These are phyloP conservation scores for Eucommia ulmoides DNA, from an alignment of 257 asterid genomes.

Conservation along the genomic window DNA sequence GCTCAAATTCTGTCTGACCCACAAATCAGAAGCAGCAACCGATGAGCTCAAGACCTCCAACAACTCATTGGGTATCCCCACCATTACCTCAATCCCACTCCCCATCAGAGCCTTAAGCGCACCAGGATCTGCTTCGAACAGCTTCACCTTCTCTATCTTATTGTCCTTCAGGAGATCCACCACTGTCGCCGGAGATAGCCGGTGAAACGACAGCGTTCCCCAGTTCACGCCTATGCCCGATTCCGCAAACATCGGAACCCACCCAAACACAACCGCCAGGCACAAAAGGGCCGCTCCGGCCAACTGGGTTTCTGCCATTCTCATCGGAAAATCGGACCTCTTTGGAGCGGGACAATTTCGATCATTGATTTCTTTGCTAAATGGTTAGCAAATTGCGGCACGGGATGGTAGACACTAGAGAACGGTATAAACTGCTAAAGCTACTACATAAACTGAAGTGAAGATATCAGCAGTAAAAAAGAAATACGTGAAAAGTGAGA, in stretches of 20 bases:
- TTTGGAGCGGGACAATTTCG: no score
- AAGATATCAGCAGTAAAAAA: no score
- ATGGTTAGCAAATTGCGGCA: no score
- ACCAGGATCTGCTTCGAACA: constrained; percentile 72
- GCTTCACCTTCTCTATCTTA: constrained; percentile 63
- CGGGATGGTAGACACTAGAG: no score
- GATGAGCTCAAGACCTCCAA: constrained; percentile 43
- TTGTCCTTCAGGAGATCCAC: constrained; percentile 69
- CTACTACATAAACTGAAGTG: no score
- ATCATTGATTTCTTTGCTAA: no score
- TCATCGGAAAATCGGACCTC: no score
- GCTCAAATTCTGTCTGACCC: constrained; percentile 82
- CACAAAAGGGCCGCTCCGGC: background rate
- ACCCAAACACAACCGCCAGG: constrained; percentile 6
- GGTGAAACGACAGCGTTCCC: constrained; percentile 76
- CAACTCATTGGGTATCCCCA: constrained; percentile 87
- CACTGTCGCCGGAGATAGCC: constrained; percentile 54
- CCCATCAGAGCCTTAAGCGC: constrained; percentile 58
- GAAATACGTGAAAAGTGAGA: no score
- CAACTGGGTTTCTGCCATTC: constrained; percentile 18
- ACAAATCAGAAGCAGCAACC: constrained; percentile 45
- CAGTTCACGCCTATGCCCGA: constrained; percentile 83
- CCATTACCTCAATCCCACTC: constrained; percentile 77
- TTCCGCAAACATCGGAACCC: constrained; percentile 16
- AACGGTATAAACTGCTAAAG: no score